A percentile compares a stretch with the other conserved stretches of the same genome.
Conservation (phyloP, 768 basidiomycete genomes). For the Xanthoconium stramineum region DNA sequence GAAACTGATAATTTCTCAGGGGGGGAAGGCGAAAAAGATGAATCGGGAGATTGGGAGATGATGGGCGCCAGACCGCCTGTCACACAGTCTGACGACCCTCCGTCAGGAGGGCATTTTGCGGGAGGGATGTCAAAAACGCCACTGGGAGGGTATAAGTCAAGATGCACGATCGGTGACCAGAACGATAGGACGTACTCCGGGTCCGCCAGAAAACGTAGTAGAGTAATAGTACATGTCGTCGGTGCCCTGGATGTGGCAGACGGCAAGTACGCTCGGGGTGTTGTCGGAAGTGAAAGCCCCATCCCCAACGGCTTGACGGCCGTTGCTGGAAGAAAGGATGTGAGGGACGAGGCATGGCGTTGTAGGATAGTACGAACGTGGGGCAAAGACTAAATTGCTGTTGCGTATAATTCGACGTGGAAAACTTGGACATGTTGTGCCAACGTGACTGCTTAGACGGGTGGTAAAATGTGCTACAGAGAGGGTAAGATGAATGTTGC, state of each 20-base stretch:
- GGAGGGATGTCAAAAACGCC: constrained; percentile 94
- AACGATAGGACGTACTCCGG: constrained; percentile 56
- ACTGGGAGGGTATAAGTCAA: constrained; percentile 42
- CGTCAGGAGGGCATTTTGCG: constrained; percentile 89
- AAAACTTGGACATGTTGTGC: constrained; percentile 77
- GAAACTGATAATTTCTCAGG: constrained; percentile 20
- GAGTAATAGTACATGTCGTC: constrained; percentile 88
- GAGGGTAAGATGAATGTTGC: background rate
- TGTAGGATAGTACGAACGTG: constrained; percentile 53
- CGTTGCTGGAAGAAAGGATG: constrained; percentile 61
- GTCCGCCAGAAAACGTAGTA: constrained; percentile 92
- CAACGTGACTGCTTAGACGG: constrained; percentile 59
- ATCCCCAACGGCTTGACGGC: constrained; percentile 95
- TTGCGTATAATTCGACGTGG: constrained; percentile 69
- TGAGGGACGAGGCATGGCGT: constrained; percentile 11
- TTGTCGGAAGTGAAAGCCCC: constrained; percentile 83
- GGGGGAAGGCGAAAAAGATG: constrained; percentile 31
- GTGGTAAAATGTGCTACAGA: constrained; percentile 5
- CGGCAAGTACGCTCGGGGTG: constrained; percentile 77
- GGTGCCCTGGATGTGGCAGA: constrained; percentile 79
- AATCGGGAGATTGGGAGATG: constrained; percentile 43
- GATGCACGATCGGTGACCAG: background rate
- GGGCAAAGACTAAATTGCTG: constrained; percentile 92
- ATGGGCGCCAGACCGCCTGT: constrained; percentile 83
- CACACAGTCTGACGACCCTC: constrained; percentile 96